A percentile compares a stretch with the other conserved stretches of the same genome.
Conservation (phyloP, 2,329 filamentous ascomycete species). For the Curvularia eragrostidis region DNA sequence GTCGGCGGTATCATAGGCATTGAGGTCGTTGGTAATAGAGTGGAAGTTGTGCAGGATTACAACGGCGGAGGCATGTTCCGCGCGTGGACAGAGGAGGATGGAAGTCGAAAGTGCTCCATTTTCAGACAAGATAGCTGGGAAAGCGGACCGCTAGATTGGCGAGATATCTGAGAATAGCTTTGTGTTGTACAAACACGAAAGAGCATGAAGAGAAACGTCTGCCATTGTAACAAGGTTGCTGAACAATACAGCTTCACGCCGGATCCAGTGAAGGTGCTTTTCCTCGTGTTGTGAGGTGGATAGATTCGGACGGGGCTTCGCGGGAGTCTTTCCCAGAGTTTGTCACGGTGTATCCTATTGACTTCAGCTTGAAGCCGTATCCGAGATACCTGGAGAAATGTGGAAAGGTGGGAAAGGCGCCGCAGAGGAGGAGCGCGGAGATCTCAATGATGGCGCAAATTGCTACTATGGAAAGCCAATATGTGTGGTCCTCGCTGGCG, state of each 20-base stretch:
- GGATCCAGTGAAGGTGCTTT: background rate
- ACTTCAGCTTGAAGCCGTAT: background rate
- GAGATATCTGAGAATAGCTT: conserved; percentile 1
- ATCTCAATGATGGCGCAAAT: conserved; percentile 15
- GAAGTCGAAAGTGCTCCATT: conserved; percentile 63
- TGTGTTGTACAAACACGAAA: background rate
- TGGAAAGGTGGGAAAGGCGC: conserved; percentile 24
- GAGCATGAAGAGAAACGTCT: background rate
- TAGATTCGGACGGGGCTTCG: background rate
- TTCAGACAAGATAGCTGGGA: conserved; percentile 58
- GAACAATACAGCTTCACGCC: background rate
- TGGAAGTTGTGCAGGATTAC: conserved; percentile 73
- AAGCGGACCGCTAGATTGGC: conserved; percentile 24
- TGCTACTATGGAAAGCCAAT: conserved; percentile 18
- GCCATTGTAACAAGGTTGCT: background rate
- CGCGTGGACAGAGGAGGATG: conserved; percentile 73
- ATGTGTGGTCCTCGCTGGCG: conserved; percentile 19
- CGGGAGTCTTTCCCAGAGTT: conserved; percentile 3
- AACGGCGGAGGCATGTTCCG: conserved; percentile 91
- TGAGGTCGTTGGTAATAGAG: conserved; percentile 62
- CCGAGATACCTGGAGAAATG: conserved; percentile 15
- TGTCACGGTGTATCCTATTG: background rate
- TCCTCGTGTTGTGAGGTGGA: background rate
- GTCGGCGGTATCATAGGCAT: conserved; percentile 87
- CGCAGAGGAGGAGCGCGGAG: conserved; percentile 22